Percentiles rank a stretch among this genome's conserved stretches.
Conservation (phyloP, 371 early-diverging fungal genomes). For the Apophysomyces trapeziformis region DNA sequence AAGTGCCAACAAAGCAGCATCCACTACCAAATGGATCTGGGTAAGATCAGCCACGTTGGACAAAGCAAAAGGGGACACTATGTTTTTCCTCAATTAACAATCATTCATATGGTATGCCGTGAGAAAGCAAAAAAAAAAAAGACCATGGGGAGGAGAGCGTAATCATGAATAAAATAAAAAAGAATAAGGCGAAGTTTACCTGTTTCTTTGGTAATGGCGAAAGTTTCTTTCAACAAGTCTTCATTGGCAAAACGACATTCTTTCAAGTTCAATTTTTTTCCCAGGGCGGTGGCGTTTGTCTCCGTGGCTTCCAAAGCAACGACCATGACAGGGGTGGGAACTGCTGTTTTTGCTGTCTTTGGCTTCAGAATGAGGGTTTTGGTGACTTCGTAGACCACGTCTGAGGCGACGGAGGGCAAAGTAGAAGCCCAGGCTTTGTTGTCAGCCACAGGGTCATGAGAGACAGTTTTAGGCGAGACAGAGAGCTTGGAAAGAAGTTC, state of each 20-base stretch:
- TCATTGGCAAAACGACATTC: constrained; percentile 73
- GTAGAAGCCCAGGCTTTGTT: constrained; percentile 60
- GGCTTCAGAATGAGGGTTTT: constrained; percentile 77
- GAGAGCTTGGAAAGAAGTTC: constrained; percentile 47
- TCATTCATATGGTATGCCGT: not conserved
- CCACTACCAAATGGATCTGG: constrained; percentile 64
- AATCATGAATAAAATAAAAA: too few relatives aligned
- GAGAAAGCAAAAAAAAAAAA: too few relatives aligned
- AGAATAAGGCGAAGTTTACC: constrained; percentile 14
- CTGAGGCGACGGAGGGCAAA: constrained; percentile 30
- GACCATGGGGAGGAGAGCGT: too few relatives aligned
- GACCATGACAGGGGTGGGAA: constrained; percentile 66
- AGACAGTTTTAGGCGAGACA: constrained; percentile 45
- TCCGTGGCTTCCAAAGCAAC: constrained; percentile 61
- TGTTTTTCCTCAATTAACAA: not conserved
- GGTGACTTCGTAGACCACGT: constrained; percentile 42
- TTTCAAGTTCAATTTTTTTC: constrained; percentile 65
- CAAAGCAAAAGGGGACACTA: constrained; percentile 69
- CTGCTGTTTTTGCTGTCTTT: constrained; percentile 70
- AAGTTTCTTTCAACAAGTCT: constrained; percentile 59
- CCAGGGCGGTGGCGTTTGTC: constrained; percentile 58
- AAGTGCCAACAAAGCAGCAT: constrained; percentile 50
- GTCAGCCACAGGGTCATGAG: constrained; percentile 59
- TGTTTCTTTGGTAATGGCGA: constrained; percentile 59
- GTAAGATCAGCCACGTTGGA: constrained; percentile 54